Base-by-base conservation (phyloP, 1,139 yeast species). In the Kluyveromyces sp. region DNA sequence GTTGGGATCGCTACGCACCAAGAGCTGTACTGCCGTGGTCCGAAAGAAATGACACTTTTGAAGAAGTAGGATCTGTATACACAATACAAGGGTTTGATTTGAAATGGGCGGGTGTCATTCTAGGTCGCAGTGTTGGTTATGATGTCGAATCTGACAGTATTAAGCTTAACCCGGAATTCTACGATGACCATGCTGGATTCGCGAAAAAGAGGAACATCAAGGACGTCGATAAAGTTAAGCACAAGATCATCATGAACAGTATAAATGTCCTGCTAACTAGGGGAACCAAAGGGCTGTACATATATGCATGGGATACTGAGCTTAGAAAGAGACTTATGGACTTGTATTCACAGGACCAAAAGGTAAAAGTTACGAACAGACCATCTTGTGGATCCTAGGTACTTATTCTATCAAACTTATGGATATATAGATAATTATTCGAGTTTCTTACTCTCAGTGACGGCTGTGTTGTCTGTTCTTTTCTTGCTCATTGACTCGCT, bases 401-500 rank as follows among this genome's bases (percentile, higher is more conserved):
- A n/a, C n/a, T 22, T 22, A 22, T 9, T 22, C 26, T 22, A 22
- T 22, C 26, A 26, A 26, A 6, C 15, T n/a, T 13, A 30, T 30
- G 7, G 12, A 30, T 30, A 7, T 7, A 15, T 15, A 30, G 17
- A 30, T 22, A 9, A 22, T 22, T 9, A 22, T 34, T 11, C 11
- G 11, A n/a, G 11, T 34, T 11, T 18, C 36, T 34, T 34, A 22
- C 8, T 19, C 4, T 12, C 15, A 25, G 15, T n/a, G 8, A 12
- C 8, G 9, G 4, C 18, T 25, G n/a, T n/a, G n/a, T 26, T 22
- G 7, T 11, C 30, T 51, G 52, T 12, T 42, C 46, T 57, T 53
- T 57, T 52, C 42, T 80, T 79, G 42, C 69, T 55, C 43, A 65
- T 65, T 0, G 92, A 83, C 58, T 86, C 95, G 52, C 76, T 72